Evolutionary conservation across 176 grass and related monocot species (phyloP), one percentile per base, ranked within the genome.

Genomic region (Tillandsia fasciculata): DNA sequence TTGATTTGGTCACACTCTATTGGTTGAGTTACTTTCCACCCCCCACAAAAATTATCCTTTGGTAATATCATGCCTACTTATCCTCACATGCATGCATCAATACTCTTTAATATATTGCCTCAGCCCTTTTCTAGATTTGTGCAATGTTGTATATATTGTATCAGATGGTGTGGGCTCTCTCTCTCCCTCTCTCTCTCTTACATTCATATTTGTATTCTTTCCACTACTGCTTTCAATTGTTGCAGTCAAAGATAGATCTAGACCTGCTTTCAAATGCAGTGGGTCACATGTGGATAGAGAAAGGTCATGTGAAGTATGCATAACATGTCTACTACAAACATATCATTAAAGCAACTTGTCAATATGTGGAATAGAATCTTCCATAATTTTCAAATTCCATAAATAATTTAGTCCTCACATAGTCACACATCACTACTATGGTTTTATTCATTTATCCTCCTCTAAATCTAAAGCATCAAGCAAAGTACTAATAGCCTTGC

Each of bases 181-280:
- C 56, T 61, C n/a, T n/a, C 56, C 18, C 24, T 66, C 64, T 28
- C 29, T 66, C 29, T 42, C 68, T 12, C 49, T 24, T 24, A 24
- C 24, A 23, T 20, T 70, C 49, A 53, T 70, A 70, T 70, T 70
- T 68, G 14, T 51, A 51, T 72, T 75, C 71, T 74, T 67, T 64
- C 3, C 12, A 51, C 15, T 22, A 26, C 66, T 68, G 28, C 76
- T 64, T 77, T 72, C 47, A 67, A 73, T 57, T 59, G 59, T 50
- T 85, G 23, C 83, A 73, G 86, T 89, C 90, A 93, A 91, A 91
- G 88, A 80, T 83, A 89, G 85, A 96, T 96, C 88, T 91, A 83
- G 80, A 87, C 74, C 88, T 86, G 78, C 27, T 63, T 77, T 74
- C 83, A 72, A 81, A 81, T 70, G 81, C 75, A 77, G 69, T 93